phyloP scores from a whole-genome alignment of 352 stramenopile species.

The Globisporangium paddicum region DNA sequence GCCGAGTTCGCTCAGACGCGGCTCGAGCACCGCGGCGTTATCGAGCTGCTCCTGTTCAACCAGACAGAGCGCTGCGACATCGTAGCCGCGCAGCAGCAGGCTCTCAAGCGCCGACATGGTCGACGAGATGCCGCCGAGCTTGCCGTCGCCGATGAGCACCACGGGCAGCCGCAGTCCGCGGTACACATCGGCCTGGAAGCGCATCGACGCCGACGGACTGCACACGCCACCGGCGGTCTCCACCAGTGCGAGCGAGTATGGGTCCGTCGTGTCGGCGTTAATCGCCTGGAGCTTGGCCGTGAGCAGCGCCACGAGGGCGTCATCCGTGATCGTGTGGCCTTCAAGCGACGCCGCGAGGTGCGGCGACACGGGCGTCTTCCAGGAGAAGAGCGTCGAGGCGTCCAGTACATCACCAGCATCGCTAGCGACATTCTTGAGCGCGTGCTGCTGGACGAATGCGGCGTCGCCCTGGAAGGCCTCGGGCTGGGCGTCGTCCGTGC shows the following conservation, averaged over 20 bases:
- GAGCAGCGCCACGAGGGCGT: constrained; percentile 79
- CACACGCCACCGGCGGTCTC: constrained; percentile 96
- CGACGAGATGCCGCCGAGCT: constrained; percentile 94
- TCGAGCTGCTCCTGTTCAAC: constrained; percentile 74
- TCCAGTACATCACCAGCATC: constrained; percentile 22
- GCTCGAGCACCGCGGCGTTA: constrained; percentile 60
- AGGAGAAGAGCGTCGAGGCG: constrained; percentile 90
- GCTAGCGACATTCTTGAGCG: constrained; percentile 4
- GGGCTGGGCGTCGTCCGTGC: constrained; percentile 47
- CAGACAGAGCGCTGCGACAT: constrained; percentile 79
- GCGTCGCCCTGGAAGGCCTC: constrained; percentile 74
- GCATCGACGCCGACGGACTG: constrained; percentile 81
- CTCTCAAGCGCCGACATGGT: constrained; percentile 94
- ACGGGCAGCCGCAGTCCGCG: constrained; percentile 83
- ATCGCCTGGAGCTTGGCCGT: constrained; percentile 42
- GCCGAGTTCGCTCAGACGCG: constrained; percentile 53
- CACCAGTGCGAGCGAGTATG: constrained; percentile 74
- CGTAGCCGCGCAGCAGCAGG: constrained; percentile 89
- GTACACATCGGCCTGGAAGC: constrained; percentile 94
- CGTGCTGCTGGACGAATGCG: constrained; percentile 73
- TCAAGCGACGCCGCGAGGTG: constrained; percentile 91
- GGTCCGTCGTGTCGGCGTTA: constrained; percentile 22
- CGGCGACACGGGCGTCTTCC: constrained; percentile 92
- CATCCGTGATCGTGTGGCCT: constrained; percentile 82
- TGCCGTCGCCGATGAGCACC: constrained; percentile 95